Evolutionary conservation across 2,329 filamentous ascomycete genomes (phyloP).

Genomic region (Fusarium nelsonii): DNA sequence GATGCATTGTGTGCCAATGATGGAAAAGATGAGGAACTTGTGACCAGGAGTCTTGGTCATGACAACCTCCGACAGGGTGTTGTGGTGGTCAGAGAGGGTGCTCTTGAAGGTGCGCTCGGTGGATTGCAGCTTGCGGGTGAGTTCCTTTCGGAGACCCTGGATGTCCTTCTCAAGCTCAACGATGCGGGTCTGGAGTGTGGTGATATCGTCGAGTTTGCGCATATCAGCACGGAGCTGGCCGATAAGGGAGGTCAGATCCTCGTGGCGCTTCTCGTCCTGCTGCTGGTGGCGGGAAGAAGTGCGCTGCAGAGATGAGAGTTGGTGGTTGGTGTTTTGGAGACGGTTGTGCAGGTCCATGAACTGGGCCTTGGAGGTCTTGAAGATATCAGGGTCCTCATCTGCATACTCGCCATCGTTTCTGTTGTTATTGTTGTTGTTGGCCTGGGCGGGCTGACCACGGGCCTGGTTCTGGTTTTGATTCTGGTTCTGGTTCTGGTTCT

Average conservation of each 20-base stretch:
- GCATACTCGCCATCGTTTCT: slow-evolving; percentile 57
- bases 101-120: slow-evolving; percentile 66
- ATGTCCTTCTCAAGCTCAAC: slow-evolving; percentile 70
- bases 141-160: slow-evolving; percentile 64
- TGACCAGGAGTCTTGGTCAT: slow-evolving; percentile 63
- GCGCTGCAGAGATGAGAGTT: slow-evolving; percentile 72
- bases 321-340: slow-evolving; percentile 78
- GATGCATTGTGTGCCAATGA: slow-evolving; percentile 80
- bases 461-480: slow-evolving; percentile 25
- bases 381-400: slow-evolving; percentile 62
- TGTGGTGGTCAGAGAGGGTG: slow-evolving; percentile 64
- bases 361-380: slow-evolving; percentile 69
- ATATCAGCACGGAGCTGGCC: slow-evolving; percentile 61
- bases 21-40: slow-evolving; percentile 71
- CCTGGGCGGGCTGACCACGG: slow-evolving; percentile 15
- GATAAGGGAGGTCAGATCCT: slow-evolving; percentile 64
- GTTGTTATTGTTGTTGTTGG: slow-evolving; percentile 47
- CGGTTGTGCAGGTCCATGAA: slow-evolving; percentile 89
- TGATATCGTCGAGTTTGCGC: slow-evolving; percentile 60
- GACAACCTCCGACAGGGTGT: slow-evolving; percentile 62
- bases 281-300: slow-evolving; percentile 65
- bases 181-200: slow-evolving; percentile 60
- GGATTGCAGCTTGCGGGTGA: slow-evolving; percentile 62
- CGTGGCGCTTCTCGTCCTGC: slow-evolving; percentile 67
- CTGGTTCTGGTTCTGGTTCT: slow-evolving; percentile 31